Percentiles rank a stretch among this genome's conserved stretches.
Evolutionary conservation across 129 eudicot species (phyloP).

Genomic region (Smallanthus sonchifolius): DNA sequence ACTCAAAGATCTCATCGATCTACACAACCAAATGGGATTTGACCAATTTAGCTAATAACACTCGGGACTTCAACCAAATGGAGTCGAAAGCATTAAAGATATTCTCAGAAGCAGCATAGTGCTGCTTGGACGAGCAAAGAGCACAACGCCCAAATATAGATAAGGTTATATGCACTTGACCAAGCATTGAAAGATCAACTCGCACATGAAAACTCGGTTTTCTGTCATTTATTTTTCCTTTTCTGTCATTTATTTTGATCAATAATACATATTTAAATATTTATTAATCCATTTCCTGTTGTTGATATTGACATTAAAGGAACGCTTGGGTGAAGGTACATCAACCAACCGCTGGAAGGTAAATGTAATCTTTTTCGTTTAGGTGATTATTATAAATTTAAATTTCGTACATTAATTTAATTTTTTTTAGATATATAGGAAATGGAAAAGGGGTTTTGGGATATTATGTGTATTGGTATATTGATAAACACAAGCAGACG

Average conservation of each 20-base stretch:
- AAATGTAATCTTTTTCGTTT: background rate
- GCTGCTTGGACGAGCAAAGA: background rate
- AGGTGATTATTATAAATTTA: background rate
- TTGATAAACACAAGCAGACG: too few species aligned
- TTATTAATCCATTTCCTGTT: background rate
- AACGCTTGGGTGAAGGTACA: background rate
- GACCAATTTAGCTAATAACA: too few species aligned
- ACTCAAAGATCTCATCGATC: too few species aligned
- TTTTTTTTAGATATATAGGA: too few species aligned
- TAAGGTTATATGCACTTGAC: background rate
- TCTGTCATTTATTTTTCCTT: background rate
- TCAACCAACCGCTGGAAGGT: background rate
- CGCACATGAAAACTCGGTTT: background rate
- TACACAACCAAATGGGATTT: background rate
- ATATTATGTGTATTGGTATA: too few species aligned
- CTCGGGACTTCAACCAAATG: too few species aligned
- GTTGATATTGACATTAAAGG: background rate
- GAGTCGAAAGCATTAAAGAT: background rate
- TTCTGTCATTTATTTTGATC: background rate
- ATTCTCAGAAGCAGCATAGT: background rate
- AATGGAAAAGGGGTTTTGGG: too few species aligned
- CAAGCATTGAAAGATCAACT: background rate
- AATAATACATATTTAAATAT: background rate
- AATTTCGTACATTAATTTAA: too few species aligned
- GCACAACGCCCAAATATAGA: background rate